Evolutionary conservation across 306 rosid genomes (phyloP), one percentile per base, ranked within the genome.

Genomic region (Castanea mollissima): DNA sequence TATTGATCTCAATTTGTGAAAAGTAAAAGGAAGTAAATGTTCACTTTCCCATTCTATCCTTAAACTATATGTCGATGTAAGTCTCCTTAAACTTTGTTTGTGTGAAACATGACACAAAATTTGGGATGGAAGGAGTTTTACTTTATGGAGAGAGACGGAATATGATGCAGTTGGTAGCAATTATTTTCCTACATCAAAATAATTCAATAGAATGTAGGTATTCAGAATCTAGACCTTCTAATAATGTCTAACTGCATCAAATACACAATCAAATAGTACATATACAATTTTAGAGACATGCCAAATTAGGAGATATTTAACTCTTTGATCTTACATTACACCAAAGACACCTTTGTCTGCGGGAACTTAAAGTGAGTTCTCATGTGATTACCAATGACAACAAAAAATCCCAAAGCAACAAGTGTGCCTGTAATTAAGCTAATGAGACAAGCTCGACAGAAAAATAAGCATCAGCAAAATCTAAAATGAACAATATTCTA

Each of bases 401-500:
- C 34, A 15, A 65, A 27, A 63, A 64, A 8, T 4, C 41, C 34
- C 25, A 32, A 34, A 67, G 51, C 44, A 18, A 5, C 69, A 63
- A 34, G 8, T 32, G 25, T 20, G 19, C 25, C n/a, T 34, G 69
- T 27, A 29, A 25, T 63, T 63, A 14, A 63, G n/a, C 31, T 16
- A 5, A 15, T 63, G 20, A 31, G 20, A 15, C 10, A 29, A 31
- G 31, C 64, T 31, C 6, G 10, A 31, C 44, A 18, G 51, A 9
- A 67, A 67, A 34, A 8, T 18, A 35, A 35, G 49, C 27, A 35
- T 67, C 6, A 9, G 51, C 25, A 34, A 21, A 18, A 27, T 25
- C 25, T 68, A 9, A 58, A 59, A 21, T 27, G 52, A 76, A 76
- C 55, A 29, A 69, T 74, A 79, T 73, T 86, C 77, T 90, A 96